A percentile compares a stretch with the other conserved stretches of the same genome.
Evolutionary conservation across 73 alveolate species (phyloP).

Genomic region (Stentor roeselii): DNA sequence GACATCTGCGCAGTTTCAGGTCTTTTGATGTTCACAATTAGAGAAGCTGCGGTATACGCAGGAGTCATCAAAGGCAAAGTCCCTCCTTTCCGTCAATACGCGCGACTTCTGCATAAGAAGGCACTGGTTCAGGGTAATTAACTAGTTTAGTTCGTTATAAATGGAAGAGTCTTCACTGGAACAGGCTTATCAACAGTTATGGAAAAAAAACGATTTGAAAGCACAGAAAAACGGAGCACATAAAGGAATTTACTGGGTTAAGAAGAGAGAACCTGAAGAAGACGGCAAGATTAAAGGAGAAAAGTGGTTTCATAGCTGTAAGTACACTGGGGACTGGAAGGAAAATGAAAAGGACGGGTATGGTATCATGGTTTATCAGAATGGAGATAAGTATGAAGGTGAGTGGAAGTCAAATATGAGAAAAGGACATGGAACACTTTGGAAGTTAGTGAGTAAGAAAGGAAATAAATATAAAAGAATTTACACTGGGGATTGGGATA

Average conservation of each 20-base stretch:
- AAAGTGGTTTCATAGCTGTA: slow-evolving; percentile 75
- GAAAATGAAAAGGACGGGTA: slow-evolving; percentile 80
- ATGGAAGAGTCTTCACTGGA: not conserved
- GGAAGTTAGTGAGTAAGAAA: slow-evolving; percentile 54
- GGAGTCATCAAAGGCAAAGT: no score
- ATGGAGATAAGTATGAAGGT: slow-evolving; percentile 94
- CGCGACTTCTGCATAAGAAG: no score
- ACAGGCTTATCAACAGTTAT: not conserved
- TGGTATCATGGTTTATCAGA: slow-evolving; percentile 72
- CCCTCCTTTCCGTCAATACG: no score
- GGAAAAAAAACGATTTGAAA: slow-evolving; percentile 59
- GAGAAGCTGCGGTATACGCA: no score
- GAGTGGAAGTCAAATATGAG: slow-evolving; percentile 80
- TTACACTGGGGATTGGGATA: slow-evolving; percentile 96
- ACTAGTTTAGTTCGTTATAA: no score
- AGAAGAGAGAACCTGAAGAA: slow-evolving; percentile 68
- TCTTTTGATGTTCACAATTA: no score
- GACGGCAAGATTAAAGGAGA: slow-evolving; percentile 90
- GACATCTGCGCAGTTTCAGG: no score
- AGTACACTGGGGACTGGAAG: slow-evolving; percentile 87
- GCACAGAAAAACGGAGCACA: slow-evolving; percentile 96
- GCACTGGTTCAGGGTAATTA: no score
- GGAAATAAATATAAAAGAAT: slow-evolving; percentile 70
- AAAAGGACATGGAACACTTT: slow-evolving; percentile 94
- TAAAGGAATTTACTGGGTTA: slow-evolving; percentile 93